These are phyloP conservation scores for Spizellomyces sp. DNA, from an alignment of 192 early-diverging fungal genomes.

Conservation along the genomic window DNA sequence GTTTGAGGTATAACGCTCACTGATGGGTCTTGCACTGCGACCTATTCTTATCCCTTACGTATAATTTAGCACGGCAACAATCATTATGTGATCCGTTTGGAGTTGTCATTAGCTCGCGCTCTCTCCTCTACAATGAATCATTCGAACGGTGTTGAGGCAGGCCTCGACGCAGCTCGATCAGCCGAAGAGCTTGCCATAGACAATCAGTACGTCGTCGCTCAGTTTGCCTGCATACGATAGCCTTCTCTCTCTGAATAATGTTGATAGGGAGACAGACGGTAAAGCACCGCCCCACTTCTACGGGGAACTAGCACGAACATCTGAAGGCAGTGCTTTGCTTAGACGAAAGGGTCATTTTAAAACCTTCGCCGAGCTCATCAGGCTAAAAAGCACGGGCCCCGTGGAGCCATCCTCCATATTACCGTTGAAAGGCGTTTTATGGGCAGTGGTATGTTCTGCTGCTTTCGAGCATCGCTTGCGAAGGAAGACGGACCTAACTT, in stretches of 20 bases:
- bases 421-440: slow-evolving; percentile 72
- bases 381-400: slow-evolving; percentile 47
- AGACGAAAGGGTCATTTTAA: slow-evolving; percentile 67
- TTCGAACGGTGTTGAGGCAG: too few relatives aligned
- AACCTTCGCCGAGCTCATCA: slow-evolving; percentile 61
- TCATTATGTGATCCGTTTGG: slow-evolving; percentile 68
- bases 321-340: slow-evolving; percentile 69
- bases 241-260: not conserved
- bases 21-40: too few relatives aligned
- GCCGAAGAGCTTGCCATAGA: slow-evolving; percentile 10
- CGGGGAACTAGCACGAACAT: slow-evolving; percentile 75
- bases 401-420: slow-evolving; percentile 40
- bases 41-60: too few relatives aligned
- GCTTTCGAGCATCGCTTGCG: not conserved
- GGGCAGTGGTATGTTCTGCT: slow-evolving; percentile 67
- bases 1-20: slow-evolving; percentile 64
- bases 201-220: slow-evolving; percentile 13
- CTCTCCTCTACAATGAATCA: slow-evolving; percentile 7
- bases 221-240: too few relatives aligned
- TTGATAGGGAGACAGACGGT: slow-evolving; percentile 20
- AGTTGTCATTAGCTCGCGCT: slow-evolving; percentile 62
- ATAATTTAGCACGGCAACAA: slow-evolving; percentile 57
- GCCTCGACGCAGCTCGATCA: slow-evolving; percentile 1
- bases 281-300: slow-evolving; percentile 73
- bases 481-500: too few relatives aligned